Percentiles rank a stretch among this genome's conserved stretches.
These are phyloP conservation scores for Amniculicola lignicola DNA, from an alignment of 495 filamentous ascomycete species.

Conservation along the genomic window DNA sequence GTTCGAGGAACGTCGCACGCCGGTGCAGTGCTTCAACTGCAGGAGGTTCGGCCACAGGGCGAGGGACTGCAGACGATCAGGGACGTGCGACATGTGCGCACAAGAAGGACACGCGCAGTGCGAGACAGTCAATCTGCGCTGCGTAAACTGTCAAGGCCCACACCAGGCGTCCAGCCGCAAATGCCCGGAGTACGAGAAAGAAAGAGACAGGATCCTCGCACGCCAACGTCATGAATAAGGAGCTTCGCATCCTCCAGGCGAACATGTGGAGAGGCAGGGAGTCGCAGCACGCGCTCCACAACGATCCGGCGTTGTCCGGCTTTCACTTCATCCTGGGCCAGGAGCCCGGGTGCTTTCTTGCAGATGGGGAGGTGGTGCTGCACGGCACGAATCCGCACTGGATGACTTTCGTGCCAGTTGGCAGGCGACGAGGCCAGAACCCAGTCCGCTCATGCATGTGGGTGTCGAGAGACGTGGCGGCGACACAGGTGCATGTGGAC, in stretches of 20 bases:
- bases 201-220: constrained; percentile 14
- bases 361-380: constrained; percentile 18
- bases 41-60: constrained; percentile 19
- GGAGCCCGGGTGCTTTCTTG: constrained; percentile 20
- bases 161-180: constrained; percentile 14
- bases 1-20: constrained; percentile 23
- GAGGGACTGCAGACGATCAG: constrained; percentile 19
- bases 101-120: constrained; percentile 25
- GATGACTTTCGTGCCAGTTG: constrained; percentile 13
- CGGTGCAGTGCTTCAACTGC: constrained; percentile 21
- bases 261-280: constrained; percentile 21
- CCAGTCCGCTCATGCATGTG: neutral
- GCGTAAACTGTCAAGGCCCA: constrained; percentile 14
- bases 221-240: constrained; percentile 11
- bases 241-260: constrained; percentile 17
- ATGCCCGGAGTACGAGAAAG: constrained; percentile 20
- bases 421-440: neutral
- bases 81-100: constrained; percentile 21
- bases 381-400: constrained; percentile 16
- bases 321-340: constrained; percentile 28
- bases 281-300: constrained; percentile 17
- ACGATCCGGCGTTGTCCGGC: constrained; percentile 13
- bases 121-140: constrained; percentile 16
- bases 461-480: neutral
- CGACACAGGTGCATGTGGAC: constrained; percentile 3